Base-by-base conservation (phyloP, 2,329 filamentous ascomycete species). In the Penicillium rolfsii region DNA sequence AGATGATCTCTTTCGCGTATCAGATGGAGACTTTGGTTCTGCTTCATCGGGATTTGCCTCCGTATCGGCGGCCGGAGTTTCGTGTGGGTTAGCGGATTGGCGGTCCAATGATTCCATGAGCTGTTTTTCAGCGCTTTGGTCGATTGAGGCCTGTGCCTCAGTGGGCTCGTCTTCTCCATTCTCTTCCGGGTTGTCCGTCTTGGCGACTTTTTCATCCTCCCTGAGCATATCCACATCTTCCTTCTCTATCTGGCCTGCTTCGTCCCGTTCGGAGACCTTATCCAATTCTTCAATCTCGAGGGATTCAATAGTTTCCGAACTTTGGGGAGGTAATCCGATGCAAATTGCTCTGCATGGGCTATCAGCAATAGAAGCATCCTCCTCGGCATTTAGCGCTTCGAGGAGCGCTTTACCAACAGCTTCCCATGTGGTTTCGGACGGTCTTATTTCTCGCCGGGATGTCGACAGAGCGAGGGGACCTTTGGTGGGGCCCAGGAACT, bases 1-100 rank as follows among this genome's bases (percentile, higher is more conserved):
- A 14, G 84, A 85, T 2, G 86, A 88, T 59, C 87, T 79, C 72
- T 89, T 89, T 22, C 86, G 81, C 24, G 77, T 76, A 4, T 75
- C 69, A 52, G 70, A 74, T n/a, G 77, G 72, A 52, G 64, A 65
- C 55, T 79, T 80, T 30, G 65, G 58, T 6, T 76, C 73, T 4
- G 61, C 52, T 11, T 71, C 73, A 14, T 77, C 74, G 3, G 57
- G 56, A 8, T 68, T 70, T 22, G 60, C 38, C 12, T 66, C 62
- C 9, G 72, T 70, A 50, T 70, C 67, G 38, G 64, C 67, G n/a
- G 56, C 61, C 6, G 60, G 30, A 30, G 45, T 46, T 26, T 74
- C 70, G 8, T 63, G 59, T 3, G 62, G 65, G 12, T 69, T 68
- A 26, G 60, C 58, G 1, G 71, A 73, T 46, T 74, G 71, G 24